phyloP scores from a whole-genome alignment of 148 eudicot genomes.

The Rhododendron vialii region DNA sequence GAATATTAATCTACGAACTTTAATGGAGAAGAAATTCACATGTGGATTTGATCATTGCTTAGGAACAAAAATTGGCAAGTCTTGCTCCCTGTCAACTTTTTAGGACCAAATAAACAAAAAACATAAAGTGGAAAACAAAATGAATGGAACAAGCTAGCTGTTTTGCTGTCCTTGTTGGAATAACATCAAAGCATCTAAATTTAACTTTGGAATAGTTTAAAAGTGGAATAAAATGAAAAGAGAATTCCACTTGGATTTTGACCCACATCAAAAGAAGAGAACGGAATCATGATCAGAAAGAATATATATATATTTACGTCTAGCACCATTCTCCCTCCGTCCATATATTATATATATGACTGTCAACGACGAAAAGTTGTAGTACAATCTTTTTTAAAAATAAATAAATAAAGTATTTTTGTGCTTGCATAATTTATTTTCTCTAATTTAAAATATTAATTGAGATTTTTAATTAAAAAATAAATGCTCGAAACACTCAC shows the following conservation, averaged over 20 bases:
- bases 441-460: background rate
- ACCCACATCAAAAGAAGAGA: constrained; percentile 16
- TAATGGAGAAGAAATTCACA: background rate
- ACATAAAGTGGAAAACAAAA: background rate
- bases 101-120: background rate
- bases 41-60: background rate
- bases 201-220: background rate
- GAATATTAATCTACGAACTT: background rate
- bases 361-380: background rate
- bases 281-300: constrained; percentile 15
- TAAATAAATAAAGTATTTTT: too few relatives aligned
- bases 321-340: background rate
- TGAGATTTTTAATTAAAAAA: too few relatives aligned
- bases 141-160: background rate
- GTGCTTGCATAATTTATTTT: background rate
- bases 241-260: background rate
- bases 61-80: background rate
- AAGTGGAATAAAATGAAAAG: background rate
- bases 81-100: background rate
- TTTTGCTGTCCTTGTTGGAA: background rate
- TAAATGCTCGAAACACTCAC: too few relatives aligned
- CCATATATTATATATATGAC: background rate
- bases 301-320: background rate
- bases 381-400: background rate
- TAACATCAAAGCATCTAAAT: constrained; percentile 11